Evolutionary conservation across 2,329 filamentous ascomycete genomes (phyloP).

Genomic region (Penicillium expansum): DNA sequence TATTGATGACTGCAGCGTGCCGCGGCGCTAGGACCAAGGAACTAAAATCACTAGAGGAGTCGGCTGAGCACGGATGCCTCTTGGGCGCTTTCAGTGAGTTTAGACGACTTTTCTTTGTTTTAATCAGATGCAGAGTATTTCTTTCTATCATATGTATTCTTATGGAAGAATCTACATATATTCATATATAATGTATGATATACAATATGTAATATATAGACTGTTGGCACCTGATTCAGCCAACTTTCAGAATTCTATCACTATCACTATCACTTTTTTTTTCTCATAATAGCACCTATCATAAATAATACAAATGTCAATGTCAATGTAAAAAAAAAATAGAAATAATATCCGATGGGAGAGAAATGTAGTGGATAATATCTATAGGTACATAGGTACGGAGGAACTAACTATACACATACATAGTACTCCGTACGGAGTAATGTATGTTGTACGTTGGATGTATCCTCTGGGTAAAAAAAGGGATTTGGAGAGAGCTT

Average conservation of each 20-base stretch:
- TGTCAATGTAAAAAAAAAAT: not conserved
- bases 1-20: constrained; percentile 15
- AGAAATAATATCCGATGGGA: not conserved
- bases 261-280: not conserved
- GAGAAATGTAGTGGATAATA: too few relatives aligned
- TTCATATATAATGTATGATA: too few relatives aligned
- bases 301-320: not conserved
- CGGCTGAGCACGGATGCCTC: constrained; percentile 10
- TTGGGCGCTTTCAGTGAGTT: constrained; percentile 4
- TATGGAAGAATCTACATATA: too few relatives aligned
- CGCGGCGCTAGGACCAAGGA: constrained; percentile 11
- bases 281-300: not conserved
- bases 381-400: too few relatives aligned
- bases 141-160: too few relatives aligned
- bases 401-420: too few relatives aligned
- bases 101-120: constrained; percentile 4
- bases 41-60: constrained; percentile 4
- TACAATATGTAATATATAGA: not conserved
- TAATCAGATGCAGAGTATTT: not conserved
- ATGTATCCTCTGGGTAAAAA: too few relatives aligned
- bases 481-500: too few relatives aligned
- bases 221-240: not conserved
- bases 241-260: not conserved
- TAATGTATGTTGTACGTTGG: too few relatives aligned
- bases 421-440: too few relatives aligned